These are phyloP conservation scores for Paracamarosporium sp. DNA, from an alignment of 2,329 filamentous ascomycete genomes.

Conservation along the genomic window DNA sequence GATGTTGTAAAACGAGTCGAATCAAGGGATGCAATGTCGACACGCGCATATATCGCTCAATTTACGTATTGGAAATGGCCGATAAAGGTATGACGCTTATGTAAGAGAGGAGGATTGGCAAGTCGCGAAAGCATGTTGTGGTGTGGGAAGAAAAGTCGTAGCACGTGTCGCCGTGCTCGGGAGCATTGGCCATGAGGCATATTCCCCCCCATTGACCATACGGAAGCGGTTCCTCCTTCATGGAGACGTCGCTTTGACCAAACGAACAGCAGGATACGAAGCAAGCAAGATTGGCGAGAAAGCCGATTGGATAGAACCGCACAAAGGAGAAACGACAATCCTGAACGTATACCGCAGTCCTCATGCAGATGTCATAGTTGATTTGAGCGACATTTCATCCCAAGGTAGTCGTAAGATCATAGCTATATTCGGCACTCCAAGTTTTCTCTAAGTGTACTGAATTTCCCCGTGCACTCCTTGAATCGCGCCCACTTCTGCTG, in stretches of 20 bases:
- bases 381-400: too few relatives aligned
- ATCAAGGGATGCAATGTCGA: slow-evolving; percentile 1
- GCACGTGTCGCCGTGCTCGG: background rate
- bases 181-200: slow-evolving; percentile 2
- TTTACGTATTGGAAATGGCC: slow-evolving; percentile 2
- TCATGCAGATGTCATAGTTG: background rate
- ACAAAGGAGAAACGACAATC: too few relatives aligned
- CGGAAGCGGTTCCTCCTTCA: background rate
- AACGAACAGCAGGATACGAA: background rate
- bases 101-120: background rate
- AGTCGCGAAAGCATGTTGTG: background rate
- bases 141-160: background rate
- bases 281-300: background rate
- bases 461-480: too few relatives aligned
- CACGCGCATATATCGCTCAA: slow-evolving; percentile 3
- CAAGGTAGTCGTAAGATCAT: too few relatives aligned
- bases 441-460: too few relatives aligned
- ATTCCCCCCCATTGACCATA: background rate
- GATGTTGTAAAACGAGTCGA: background rate
- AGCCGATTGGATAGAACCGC: background rate
- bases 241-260: background rate
- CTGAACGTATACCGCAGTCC: background rate
- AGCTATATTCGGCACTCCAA: too few relatives aligned
- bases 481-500: background rate
- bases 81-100: background rate